phyloP scores from a whole-genome alignment of 2,329 filamentous ascomycete genomes.

The Pseudogymnoascus sp. region DNA sequence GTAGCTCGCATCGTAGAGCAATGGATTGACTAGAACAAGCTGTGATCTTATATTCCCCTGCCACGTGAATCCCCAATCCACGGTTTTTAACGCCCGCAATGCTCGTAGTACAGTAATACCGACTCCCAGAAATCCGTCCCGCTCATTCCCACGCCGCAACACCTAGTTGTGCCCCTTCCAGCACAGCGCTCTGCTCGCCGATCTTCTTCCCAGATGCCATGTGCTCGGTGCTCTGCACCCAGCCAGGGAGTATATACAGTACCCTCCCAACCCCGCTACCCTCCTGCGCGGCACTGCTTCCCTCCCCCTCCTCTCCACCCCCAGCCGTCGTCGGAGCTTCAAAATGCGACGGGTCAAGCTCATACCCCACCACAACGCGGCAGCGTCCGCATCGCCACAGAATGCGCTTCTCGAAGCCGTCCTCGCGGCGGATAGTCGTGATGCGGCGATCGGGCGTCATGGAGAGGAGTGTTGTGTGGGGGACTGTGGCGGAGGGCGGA shows the following conservation, averaged over 20 bases:
- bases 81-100: not conserved
- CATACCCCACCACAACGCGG: slow-evolving; percentile 54
- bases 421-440: slow-evolving; percentile 46
- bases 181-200: slow-evolving; percentile 28
- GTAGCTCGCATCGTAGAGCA: slow-evolving; percentile 1
- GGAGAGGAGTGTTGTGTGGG: slow-evolving; percentile 43
- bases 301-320: slow-evolving; percentile 11
- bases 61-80: not conserved
- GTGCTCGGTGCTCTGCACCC: slow-evolving; percentile 49
- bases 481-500: slow-evolving; percentile 11
- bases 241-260: slow-evolving; percentile 55
- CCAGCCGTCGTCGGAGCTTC: slow-evolving; percentile 24
- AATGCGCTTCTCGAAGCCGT: slow-evolving; percentile 62
- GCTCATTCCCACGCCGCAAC: slow-evolving; percentile 30
- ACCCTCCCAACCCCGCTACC: slow-evolving; percentile 32
- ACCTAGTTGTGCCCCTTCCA: slow-evolving; percentile 19
- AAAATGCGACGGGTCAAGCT: slow-evolving; percentile 45
- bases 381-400: slow-evolving; percentile 54
- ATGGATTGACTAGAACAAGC: not conserved
- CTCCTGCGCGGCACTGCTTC: slow-evolving; percentile 20
- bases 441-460: slow-evolving; percentile 41
- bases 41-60: too few relatives aligned
- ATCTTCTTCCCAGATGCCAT: slow-evolving; percentile 38
- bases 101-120: not conserved
- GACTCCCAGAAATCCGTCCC: not conserved